phyloP scores from a whole-genome alignment of 345 rosid species.

The Hypericum androsaemum region DNA sequence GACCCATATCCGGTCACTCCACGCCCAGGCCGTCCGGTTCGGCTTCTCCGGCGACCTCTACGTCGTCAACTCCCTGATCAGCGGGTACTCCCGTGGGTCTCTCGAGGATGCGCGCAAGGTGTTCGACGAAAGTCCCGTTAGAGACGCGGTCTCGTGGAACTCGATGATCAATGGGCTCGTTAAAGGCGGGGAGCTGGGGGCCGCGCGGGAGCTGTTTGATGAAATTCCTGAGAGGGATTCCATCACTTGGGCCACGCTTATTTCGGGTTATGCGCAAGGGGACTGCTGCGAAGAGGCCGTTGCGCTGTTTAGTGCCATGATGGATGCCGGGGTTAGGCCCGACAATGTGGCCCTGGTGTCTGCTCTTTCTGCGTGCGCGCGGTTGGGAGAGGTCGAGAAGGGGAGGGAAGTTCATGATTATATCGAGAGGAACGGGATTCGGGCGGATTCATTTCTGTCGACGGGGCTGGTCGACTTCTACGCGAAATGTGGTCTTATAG shows the following conservation, averaged over 20 bases:
- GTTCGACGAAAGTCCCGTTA: constrained; percentile 42
- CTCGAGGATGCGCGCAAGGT: constrained; percentile 23
- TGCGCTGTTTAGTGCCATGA: constrained; percentile 38
- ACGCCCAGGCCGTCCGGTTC: constrained; percentile 36
- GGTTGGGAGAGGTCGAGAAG: constrained; percentile 40
- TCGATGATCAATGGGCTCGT: constrained; percentile 50
- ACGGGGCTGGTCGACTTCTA: constrained; percentile 61
- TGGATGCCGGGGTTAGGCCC: constrained; percentile 28
- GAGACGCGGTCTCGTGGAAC: constrained; percentile 54
- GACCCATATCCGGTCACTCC: constrained; percentile 31
- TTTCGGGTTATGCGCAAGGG: constrained; percentile 49
- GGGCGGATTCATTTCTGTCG: constrained; percentile 45
- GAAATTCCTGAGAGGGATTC: constrained; percentile 49
- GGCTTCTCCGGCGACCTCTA: constrained; percentile 50
- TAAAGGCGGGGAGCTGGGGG: constrained; percentile 36
- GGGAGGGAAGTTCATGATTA: constrained; percentile 46
- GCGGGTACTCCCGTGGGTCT: constrained; percentile 15
- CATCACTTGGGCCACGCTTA: constrained; percentile 60
- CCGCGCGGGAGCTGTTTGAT: constrained; percentile 44
- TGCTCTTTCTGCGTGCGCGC: constrained; percentile 76
- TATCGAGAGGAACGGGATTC: constrained; percentile 23
- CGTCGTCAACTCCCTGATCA: constrained; percentile 42
- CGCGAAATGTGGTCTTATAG: constrained; percentile 55
- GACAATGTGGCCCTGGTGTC: constrained; percentile 56
- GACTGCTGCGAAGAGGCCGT: constrained; percentile 36